These are phyloP conservation scores for Exophiala aquamarina DNA, from an alignment of 2,329 filamentous ascomycete species.

Conservation along the genomic window DNA sequence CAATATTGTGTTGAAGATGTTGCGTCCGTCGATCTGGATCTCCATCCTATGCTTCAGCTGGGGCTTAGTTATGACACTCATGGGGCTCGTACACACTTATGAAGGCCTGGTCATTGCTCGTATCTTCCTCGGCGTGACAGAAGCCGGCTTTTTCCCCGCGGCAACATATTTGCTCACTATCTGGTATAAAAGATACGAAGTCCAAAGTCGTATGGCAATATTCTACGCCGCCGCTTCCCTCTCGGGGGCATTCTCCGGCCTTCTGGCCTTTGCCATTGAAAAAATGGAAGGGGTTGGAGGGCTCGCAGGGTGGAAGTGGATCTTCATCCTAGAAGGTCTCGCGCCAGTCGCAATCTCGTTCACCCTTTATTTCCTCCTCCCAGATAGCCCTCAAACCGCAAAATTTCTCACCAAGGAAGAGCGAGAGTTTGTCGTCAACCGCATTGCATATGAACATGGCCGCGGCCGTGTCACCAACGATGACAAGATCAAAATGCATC, in stretches of 20 bases:
- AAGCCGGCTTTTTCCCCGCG: constrained; percentile 54
- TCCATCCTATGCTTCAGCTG: constrained; percentile 20
- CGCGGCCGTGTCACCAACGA: constrained; percentile 49
- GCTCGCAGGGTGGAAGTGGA: constrained; percentile 46
- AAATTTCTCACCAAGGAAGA: constrained; percentile 71
- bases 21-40: constrained; percentile 23
- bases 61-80: constrained; percentile 51
- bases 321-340: constrained; percentile 51
- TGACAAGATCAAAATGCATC: constrained; percentile 67
- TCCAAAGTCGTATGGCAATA: constrained; percentile 35
- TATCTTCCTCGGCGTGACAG: constrained; percentile 46
- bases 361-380: constrained; percentile 59
- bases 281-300: constrained; percentile 43
- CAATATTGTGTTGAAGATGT: constrained; percentile 49
- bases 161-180: constrained; percentile 46
- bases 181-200: constrained; percentile 37
- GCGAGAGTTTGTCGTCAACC: constrained; percentile 58
- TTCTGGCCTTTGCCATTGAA: constrained; percentile 67
- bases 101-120: constrained; percentile 44
- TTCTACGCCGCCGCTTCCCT: constrained; percentile 36
- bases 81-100: constrained; percentile 41
- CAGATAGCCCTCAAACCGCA: constrained; percentile 72
- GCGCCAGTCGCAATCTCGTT: constrained; percentile 51
- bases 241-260: constrained; percentile 48
- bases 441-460: constrained; percentile 60